Evolutionary conservation across 805 yeast species (phyloP), one percentile per base, ranked within the genome.

Genomic region (Yueomyces sp.): DNA sequence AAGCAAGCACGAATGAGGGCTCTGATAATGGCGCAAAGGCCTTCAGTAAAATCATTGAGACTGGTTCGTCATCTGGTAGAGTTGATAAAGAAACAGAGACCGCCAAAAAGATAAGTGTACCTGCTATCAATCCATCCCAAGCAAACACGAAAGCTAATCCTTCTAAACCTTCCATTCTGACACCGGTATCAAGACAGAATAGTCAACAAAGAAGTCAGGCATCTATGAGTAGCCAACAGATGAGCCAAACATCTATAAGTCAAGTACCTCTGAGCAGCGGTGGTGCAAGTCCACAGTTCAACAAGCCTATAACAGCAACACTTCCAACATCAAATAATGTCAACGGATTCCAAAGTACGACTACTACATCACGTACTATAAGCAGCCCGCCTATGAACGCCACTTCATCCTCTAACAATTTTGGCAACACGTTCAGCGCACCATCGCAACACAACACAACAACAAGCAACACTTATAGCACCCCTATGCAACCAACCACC

Each of bases 71-170:
- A 3, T 47, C 43, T 5, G 45, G 43, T 27, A 42, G 37, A 3
- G 52, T 45, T 30, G 63, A 60, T 38, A 41, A 48, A 2, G 63
- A 58, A 28, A 46, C 46, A n/a, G 47, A 50, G 36, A 52, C 50
- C 1, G 53, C 60, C 27, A 53, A 47, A 44, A 52, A 47, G 34
- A 47, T 56, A 12, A 40, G 42, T 40, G 49, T 46, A 28, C 55
- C 59, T 6, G 52, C 57, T 3, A 60, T 60, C 33, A 45, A 50
- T 19, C 65, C 65, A 3, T 50, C 34, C 19, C 52, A 45, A 11
- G 19, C 29, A 32, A 31, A n/a, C 42, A 19, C 30, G 29, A n/a
- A 5, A 32, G n/a, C 30, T 32, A 36, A 31, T 28, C 12, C 19
- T 36, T 38, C 2, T 9, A 8, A 5, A 11, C 28, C 34, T 32